These are phyloP conservation scores for Venturia asperata DNA, from an alignment of 2,329 filamentous ascomycete species.

Conservation along the genomic window DNA sequence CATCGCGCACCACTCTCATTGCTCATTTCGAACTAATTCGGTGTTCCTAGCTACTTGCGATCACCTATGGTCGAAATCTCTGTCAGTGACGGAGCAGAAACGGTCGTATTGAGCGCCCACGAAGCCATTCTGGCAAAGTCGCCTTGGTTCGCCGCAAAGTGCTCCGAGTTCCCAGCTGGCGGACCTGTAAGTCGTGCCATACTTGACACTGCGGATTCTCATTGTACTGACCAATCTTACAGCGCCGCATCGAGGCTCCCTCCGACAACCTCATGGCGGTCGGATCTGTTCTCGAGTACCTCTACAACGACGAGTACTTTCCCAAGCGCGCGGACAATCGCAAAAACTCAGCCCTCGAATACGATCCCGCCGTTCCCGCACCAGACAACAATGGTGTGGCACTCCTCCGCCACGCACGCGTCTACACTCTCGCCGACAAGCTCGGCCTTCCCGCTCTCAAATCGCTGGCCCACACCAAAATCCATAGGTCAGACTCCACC, in stretches of 20 bases:
- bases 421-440: slow-evolving; percentile 83
- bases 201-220: background rate
- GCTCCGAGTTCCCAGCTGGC: slow-evolving; percentile 54
- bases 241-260: slow-evolving; percentile 61
- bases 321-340: slow-evolving; percentile 54
- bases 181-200: slow-evolving; percentile 48
- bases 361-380: slow-evolving; percentile 55
- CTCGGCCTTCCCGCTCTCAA: slow-evolving; percentile 61
- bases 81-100: slow-evolving; percentile 46
- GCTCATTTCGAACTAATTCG: background rate
- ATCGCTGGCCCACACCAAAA: slow-evolving; percentile 75
- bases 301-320: slow-evolving; percentile 85
- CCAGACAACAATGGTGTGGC: slow-evolving; percentile 74
- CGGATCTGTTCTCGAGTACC: slow-evolving; percentile 72
- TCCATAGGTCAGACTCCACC: slow-evolving; percentile 82
- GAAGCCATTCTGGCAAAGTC: slow-evolving; percentile 68
- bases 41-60: slow-evolving; percentile 37
- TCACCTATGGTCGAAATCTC: slow-evolving; percentile 43
- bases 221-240: slow-evolving; percentile 31
- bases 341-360: slow-evolving; percentile 60
- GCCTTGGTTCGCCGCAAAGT: slow-evolving; percentile 63
- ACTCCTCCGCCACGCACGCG: slow-evolving; percentile 78
- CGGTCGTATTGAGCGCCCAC: slow-evolving; percentile 67
- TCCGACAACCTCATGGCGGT: slow-evolving; percentile 65
- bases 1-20: background rate